Conservation (phyloP, 2,329 filamentous ascomycete species). For the Fusarium metavorans region DNA sequence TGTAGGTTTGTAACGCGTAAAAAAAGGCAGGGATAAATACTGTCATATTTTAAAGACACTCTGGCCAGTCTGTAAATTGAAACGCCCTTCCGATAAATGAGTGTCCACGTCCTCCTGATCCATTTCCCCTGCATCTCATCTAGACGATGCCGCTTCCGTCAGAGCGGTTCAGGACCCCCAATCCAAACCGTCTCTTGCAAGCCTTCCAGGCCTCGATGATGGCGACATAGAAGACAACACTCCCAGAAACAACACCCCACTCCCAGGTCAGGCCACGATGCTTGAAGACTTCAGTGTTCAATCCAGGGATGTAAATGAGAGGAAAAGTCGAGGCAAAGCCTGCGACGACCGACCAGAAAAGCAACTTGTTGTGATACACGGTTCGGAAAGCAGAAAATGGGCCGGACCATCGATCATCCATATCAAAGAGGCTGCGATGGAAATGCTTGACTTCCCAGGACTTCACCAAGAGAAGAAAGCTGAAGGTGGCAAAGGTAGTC, state of each 20-base stretch:
- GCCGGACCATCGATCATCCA: constrained; percentile 66
- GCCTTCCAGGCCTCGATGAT: constrained; percentile 79
- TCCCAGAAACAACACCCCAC: constrained; percentile 75
- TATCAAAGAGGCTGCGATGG: constrained; percentile 76
- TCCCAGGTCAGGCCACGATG: constrained; percentile 77
- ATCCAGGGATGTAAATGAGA: constrained; percentile 74
- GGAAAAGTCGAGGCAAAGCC: constrained; percentile 72
- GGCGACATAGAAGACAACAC: constrained; percentile 68
- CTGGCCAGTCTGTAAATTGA: too few species aligned
- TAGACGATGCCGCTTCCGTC: too few species aligned
- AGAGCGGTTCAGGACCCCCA: constrained; percentile 42
- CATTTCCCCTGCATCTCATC: too few species aligned
- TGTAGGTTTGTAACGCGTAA: too few species aligned
- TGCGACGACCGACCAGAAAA: constrained; percentile 71
- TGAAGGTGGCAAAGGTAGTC: constrained; percentile 76
- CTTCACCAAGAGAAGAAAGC: constrained; percentile 75
- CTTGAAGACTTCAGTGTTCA: constrained; percentile 77
- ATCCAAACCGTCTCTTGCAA: constrained; percentile 64
- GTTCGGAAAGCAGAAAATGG: constrained; percentile 66
- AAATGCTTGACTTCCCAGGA: constrained; percentile 82
- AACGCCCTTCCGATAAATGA: too few species aligned
- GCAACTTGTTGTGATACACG: constrained; percentile 75
- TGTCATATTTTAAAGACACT: too few species aligned
- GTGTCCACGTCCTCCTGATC: too few species aligned
- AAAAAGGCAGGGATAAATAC: too few species aligned